Evolutionary conservation across 192 early-diverging fungal species (phyloP).

Genomic region (Podila epigama): DNA sequence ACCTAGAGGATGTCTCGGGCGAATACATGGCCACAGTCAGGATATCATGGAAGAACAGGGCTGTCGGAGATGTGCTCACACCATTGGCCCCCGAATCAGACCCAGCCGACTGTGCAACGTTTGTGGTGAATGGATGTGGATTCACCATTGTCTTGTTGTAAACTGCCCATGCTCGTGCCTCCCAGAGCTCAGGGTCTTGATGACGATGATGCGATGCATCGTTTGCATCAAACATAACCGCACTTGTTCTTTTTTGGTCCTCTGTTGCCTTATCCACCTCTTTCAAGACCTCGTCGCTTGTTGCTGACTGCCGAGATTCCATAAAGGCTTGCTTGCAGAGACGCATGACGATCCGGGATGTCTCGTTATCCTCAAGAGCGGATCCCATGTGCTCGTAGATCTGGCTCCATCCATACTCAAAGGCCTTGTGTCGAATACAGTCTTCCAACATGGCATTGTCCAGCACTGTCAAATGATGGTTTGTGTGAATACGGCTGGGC

Average conservation of each 20-base stretch:
- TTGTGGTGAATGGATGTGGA: constrained; percentile 3
- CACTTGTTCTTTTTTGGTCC: too few species aligned
- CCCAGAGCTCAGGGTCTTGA: constrained; percentile 28
- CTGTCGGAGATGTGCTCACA: background rate
- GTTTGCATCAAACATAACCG: too few species aligned
- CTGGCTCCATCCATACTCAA: constrained; percentile 41
- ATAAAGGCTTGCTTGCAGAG: constrained; percentile 36
- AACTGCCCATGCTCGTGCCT: constrained; percentile 40
- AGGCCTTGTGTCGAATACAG: constrained; percentile 32
- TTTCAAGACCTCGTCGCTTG: constrained; percentile 12
- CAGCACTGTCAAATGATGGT: constrained; percentile 28
- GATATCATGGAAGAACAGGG: constrained; percentile 39
- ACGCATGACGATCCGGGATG: constrained; percentile 37
- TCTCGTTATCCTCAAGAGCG: constrained; percentile 31
- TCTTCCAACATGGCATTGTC: constrained; percentile 46
- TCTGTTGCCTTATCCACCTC: background rate
- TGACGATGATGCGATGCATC: background rate
- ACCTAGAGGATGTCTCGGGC: constrained; percentile 32
- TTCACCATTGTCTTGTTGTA: constrained; percentile 44
- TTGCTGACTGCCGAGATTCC: constrained; percentile 8
- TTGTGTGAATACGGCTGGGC: constrained; percentile 34
- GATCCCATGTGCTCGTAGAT: constrained; percentile 43
- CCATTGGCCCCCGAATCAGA: background rate
- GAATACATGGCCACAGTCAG: constrained; percentile 29
- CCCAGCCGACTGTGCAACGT: background rate